Evolutionary conservation across 164 flowering plant genomes (phyloP).

Genomic region (Nelumbo lutea): DNA sequence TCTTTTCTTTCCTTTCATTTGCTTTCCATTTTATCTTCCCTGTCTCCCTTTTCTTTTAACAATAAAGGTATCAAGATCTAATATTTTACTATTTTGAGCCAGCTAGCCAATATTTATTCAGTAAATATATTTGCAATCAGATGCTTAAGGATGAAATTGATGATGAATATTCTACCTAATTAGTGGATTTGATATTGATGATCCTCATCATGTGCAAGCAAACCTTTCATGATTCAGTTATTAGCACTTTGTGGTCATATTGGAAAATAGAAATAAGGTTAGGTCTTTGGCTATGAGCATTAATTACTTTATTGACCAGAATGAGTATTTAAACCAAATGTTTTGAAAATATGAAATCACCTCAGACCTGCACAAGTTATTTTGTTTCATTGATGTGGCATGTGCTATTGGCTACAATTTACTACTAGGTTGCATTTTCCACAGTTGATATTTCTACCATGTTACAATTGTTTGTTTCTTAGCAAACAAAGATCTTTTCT

Average conservation of each 20-base stretch:
- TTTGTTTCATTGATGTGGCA: not conserved
- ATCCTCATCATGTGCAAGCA: not conserved
- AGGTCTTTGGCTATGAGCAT: not conserved
- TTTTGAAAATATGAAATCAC: not conserved
- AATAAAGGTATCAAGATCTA: constrained; percentile 1
- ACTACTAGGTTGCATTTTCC: not conserved
- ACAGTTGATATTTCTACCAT: not conserved
- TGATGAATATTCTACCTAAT: too few relatives aligned
- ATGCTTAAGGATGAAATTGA: too few relatives aligned
- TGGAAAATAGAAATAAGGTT: not conserved
- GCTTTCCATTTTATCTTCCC: not conserved
- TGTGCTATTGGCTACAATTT: not conserved
- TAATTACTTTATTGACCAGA: not conserved
- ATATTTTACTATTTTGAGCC: not conserved
- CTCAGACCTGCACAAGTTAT: not conserved
- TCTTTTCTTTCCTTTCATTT: constrained; percentile 1
- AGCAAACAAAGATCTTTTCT: not conserved
- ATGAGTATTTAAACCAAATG: not conserved
- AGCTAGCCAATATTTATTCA: not conserved
- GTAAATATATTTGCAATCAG: too few relatives aligned
- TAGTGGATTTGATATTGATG: not conserved
- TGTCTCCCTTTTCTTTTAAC: not conserved
- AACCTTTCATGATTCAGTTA: not conserved
- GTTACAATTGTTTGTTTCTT: not conserved
- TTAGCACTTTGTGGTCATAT: not conserved